Evolutionary conservation across 202 grass and related monocot genomes (phyloP), one percentile per base, ranked within the genome.

Genomic region (Digitaria exilis): DNA sequence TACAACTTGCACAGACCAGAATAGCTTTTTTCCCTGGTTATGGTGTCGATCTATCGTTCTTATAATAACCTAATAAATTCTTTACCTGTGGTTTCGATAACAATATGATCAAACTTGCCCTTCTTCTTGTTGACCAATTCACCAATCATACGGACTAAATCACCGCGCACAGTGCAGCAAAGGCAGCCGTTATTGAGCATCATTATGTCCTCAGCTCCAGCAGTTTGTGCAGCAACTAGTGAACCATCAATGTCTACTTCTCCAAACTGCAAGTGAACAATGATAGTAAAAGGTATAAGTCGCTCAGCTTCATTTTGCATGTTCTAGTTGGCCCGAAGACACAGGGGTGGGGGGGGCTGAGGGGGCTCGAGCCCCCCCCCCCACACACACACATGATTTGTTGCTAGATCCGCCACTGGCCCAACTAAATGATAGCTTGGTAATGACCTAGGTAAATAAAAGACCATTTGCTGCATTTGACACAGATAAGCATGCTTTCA

Each of bases 111-210:
- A 86, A 96, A 99, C 29, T 86, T 99, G 3, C 96, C 93, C 65
- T 94, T 99, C 93, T 96, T 99, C 83, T 72, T 94, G 21, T 92
- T 68, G 79, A 99, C 93, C 83, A 99, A 86, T 94, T 99, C 96
- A 73, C 91, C 84, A 22, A 99, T 99, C 96, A 99, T 96, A 87
- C 91, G 91, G 42, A 96, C 96, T 71, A 99, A 90, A 96, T 99
- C 96, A 82, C 96, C 96, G 75, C 93, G 89, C 45, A 99, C 96
- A 54, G 93, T 99, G 77, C 93, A 99, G 71, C 96, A 99, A 90
- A 99, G 94, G 75, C 96, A 99, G 63, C 96, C 96, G 75, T 99
- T 99, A 82, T 99, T 99, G 73, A 96, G 86, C 96, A 99, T 94
- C 75, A 96, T 73, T 81, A 99, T 99, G 84, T 99, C 96, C 85